Evolutionary conservation across 2,329 filamentous ascomycete species (phyloP), one percentile per base, ranked within the genome.

Genomic region (Colletotrichum caudatum): DNA sequence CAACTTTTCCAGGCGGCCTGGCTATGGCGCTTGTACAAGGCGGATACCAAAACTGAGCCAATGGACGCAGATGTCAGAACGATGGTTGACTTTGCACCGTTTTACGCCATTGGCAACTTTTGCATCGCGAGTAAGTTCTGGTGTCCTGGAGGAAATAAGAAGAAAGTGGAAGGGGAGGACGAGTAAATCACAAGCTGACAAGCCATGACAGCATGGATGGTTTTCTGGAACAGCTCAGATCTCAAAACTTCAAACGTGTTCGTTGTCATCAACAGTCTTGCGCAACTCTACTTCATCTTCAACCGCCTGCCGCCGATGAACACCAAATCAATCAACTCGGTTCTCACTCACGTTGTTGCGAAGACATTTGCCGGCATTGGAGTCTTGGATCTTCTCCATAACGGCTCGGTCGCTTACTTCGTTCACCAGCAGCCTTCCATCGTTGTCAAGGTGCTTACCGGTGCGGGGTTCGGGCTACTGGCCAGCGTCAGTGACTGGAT

Each of bases 301-400:
- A 83, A 80, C 0, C 80, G 84, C 44, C 83, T 88, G 11, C 79
- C 79, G 11, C 80, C 81, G 1, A 87, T 90, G 82, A 83, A 88
- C 75, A 84, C 82, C 1, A 76, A 78, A 23, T 87, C 84, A 4
- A 83, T 83, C 53, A 82, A 82, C 44, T 87, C 84, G n/a, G 77
- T 88, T 53, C 84, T 90, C 53, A 90, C 88, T 0, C 87, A 90
- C 76, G 76, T 89, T 62, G 87, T 89, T 3, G 81, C 86, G 14
- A 90, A 89, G 77, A 89, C 87, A 0, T 90, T 89, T 74, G 87
- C 88, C 0, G 88, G 88, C 7, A 90, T 90, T 67, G 88, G 88
- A 7, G 84, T 90, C 2, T 80, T 90, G 5, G 89, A 90, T 74
- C 79, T 90, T 14, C 77, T 90, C 51, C 88, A 90, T 80, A 90